phyloP scores from a whole-genome alignment of 306 rosid species.

The Prosopis cineraria region DNA sequence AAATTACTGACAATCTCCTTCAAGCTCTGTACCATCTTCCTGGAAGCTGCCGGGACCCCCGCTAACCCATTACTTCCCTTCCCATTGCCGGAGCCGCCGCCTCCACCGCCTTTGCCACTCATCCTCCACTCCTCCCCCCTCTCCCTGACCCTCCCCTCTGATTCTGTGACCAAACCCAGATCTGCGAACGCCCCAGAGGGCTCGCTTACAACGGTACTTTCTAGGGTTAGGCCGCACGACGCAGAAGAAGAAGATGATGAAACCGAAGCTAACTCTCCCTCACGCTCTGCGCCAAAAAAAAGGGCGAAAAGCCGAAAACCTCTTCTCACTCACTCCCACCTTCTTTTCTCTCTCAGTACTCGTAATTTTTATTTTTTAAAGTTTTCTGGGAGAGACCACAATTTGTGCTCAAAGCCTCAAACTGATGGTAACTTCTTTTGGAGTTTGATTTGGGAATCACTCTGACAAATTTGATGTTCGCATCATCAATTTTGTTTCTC shows the following conservation, averaged over 20 bases:
- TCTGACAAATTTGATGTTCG: background rate
- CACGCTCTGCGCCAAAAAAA: slow-evolving; percentile 37
- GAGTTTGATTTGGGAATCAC: background rate
- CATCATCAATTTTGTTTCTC: background rate
- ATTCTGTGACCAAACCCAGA: slow-evolving; percentile 37
- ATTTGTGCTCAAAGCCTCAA: background rate
- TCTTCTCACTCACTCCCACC: slow-evolving; percentile 35
- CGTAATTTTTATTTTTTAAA: slow-evolving; percentile 12
- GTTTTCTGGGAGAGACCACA: background rate
- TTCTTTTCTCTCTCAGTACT: slow-evolving; percentile 13
- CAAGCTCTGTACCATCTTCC: slow-evolving; percentile 93
- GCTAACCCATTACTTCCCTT: slow-evolving; percentile 62
- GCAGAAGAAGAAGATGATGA: slow-evolving; percentile 21
- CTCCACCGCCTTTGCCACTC: slow-evolving; percentile 33
- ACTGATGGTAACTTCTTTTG: background rate
- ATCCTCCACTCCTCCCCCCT: background rate
- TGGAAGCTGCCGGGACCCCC: slow-evolving; percentile 72
- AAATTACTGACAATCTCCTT: slow-evolving; percentile 88
- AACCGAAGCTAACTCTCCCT: slow-evolving; percentile 18
- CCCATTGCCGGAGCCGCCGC: slow-evolving; percentile 40
- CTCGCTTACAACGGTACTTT: slow-evolving; percentile 12
- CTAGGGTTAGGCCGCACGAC: slow-evolving; percentile 65
- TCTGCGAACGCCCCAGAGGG: slow-evolving; percentile 40
- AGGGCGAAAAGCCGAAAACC: slow-evolving; percentile 18
- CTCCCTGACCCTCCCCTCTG: slow-evolving; percentile 1